Conservation (phyloP, 2,329 filamentous ascomycete genomes). For the Alternaria viburni region DNA sequence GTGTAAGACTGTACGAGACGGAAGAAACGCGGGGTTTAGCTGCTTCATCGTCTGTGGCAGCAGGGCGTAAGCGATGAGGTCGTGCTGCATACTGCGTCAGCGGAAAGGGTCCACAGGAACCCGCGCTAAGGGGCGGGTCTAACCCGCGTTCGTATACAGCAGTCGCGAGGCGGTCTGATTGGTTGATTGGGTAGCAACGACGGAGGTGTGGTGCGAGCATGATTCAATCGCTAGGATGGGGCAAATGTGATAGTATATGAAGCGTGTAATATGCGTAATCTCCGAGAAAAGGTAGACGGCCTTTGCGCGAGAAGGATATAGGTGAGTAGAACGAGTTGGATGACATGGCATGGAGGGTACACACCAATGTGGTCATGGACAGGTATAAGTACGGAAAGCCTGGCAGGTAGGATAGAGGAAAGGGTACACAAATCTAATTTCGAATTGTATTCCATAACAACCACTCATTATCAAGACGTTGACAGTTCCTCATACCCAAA, state of each 20-base stretch:
- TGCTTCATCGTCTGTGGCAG: not conserved
- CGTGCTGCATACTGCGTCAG: not conserved
- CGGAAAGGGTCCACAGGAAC: not conserved
- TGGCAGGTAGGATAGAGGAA: not conserved
- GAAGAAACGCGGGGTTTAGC: not conserved
- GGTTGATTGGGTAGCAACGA: not conserved
- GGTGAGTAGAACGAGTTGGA: not conserved
- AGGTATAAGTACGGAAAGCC: not conserved
- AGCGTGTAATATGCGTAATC: not conserved
- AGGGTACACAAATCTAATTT: not conserved
- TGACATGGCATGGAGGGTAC: not conserved
- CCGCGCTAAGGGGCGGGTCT: not conserved
- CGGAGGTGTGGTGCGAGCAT: not conserved
- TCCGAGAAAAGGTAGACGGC: not conserved
- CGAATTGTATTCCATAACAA: not conserved
- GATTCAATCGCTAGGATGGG: not conserved
- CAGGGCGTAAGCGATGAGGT: not conserved
- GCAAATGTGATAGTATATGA: not conserved
- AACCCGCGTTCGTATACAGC: constrained; percentile 14
- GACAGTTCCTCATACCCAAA: not conserved
- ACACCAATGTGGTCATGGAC: not conserved
- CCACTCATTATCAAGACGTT: not conserved
- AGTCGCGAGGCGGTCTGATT: not conserved
- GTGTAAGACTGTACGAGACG: not conserved
- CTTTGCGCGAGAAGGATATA: not conserved